Percentiles rank a stretch among this genome's conserved stretches.
Conservation (phyloP, 2,329 filamentous ascomycete species). For the Penicillium sclerotiorum region DNA sequence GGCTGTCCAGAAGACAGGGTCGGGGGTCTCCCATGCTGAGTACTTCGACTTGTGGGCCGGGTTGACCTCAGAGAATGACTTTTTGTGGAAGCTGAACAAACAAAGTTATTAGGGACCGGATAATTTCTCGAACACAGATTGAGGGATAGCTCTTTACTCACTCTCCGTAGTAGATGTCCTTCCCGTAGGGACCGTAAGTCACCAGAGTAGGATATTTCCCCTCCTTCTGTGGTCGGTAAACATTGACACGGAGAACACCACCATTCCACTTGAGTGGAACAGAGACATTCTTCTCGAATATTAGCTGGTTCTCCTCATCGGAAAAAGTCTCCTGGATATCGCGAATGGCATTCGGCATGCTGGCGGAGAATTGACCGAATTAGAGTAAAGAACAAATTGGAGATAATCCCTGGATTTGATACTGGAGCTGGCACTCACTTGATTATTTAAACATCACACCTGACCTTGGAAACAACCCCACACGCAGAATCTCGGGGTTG, state of each 20-base stretch:
- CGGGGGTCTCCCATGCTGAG: slow-evolving; percentile 61
- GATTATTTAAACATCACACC: too few relatives aligned
- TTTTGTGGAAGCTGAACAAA: neutral
- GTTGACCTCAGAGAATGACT: slow-evolving; percentile 3
- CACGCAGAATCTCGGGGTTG: too few relatives aligned
- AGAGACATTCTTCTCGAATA: neutral
- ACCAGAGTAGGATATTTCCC: neutral
- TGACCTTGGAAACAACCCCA: too few relatives aligned
- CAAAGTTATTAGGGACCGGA: neutral
- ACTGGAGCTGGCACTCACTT: too few relatives aligned
- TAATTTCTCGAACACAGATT: neutral
- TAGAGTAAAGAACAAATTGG: too few relatives aligned
- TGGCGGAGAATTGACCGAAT: too few relatives aligned
- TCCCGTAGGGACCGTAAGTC: neutral
- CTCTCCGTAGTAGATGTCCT: slow-evolving; percentile 4
- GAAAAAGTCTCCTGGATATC: neutral
- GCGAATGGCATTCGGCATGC: neutral
- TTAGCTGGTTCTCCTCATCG: neutral
- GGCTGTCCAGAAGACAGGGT: slow-evolving; percentile 57
- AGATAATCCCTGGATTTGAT: too few relatives aligned
- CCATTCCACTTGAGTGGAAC: neutral
- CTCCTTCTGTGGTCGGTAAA: neutral
- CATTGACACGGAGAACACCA: neutral
- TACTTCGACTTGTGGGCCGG: slow-evolving; percentile 30
- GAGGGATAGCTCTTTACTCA: neutral